A percentile compares a stretch with the other conserved stretches of the same genome.
phyloP scores from a whole-genome alignment of 2,329 filamentous ascomycete species.

The Fusarium continuum region DNA sequence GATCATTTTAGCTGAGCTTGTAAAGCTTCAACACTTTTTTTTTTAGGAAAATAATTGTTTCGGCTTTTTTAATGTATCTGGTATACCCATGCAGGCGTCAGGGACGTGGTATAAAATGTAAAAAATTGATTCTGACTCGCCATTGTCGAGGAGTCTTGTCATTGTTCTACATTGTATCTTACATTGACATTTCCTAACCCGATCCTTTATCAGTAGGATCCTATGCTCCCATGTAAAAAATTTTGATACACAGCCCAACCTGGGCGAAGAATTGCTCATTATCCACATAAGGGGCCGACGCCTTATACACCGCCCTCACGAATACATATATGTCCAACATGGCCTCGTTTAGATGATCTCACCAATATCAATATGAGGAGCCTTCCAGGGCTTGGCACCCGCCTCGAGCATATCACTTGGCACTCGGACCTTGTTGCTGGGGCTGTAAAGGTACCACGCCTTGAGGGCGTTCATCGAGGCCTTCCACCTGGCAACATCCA shows the following conservation, averaged over 20 bases:
- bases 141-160: slow-evolving; percentile 41
- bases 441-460: slow-evolving; percentile 96
- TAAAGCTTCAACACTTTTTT: slow-evolving; percentile 3
- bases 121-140: slow-evolving; percentile 40
- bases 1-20: slow-evolving; percentile 68
- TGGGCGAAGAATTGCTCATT: slow-evolving; percentile 43
- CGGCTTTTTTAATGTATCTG: slow-evolving; percentile 16
- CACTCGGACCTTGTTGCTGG: slow-evolving; percentile 69
- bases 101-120: slow-evolving; percentile 26
- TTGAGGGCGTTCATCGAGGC: slow-evolving; percentile 89
- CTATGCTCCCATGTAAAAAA: slow-evolving; percentile 42
- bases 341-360: slow-evolving; percentile 65
- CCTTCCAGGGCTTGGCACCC: slow-evolving; percentile 70
- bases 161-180: slow-evolving; percentile 53
- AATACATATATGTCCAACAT: slow-evolving; percentile 33
- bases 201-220: slow-evolving; percentile 34
- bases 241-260: slow-evolving; percentile 47
- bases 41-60: slow-evolving; percentile 1
- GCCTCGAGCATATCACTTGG: slow-evolving; percentile 75
- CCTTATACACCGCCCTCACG: slow-evolving; percentile 28
- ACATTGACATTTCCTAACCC: slow-evolving; percentile 47
- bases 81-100: slow-evolving; percentile 29
- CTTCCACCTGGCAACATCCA: slow-evolving; percentile 79
- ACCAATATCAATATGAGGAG: slow-evolving; percentile 74
- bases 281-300: slow-evolving; percentile 37